Evolutionary conservation across 495 filamentous ascomycete species (phyloP), one percentile per base, ranked within the genome.

Genomic region (Penicillium bialowiezense): DNA sequence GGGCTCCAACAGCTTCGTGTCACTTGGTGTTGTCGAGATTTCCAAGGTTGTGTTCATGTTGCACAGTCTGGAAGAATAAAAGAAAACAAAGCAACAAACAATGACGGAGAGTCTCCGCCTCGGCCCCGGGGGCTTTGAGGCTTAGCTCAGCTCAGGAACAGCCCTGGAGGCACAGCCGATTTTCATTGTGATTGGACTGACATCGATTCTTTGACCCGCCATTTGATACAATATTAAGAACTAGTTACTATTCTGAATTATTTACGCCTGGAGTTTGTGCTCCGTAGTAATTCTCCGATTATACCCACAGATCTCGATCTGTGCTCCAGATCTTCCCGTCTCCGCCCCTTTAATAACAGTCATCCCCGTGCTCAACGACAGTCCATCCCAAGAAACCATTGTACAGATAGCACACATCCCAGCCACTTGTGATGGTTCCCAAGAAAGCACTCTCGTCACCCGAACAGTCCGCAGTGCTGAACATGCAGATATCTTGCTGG

Each of bases 381-480:
- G 29, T 56, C 46, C 45, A 69, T 13, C 46, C 59, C 39, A 17
- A 32, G 45, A 56, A 69, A 13, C 58, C 62, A 31, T 14, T 48
- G 40, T 59, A 67, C 37, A 50, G 40, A 48, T 56, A 61, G 39
- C 66, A 69, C 18, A 69, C 54, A 51, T 60, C 61, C 66, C 66
- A 67, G 2, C 58, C 57, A 47, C 42, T 41, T 26, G 57, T 58
- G 15, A 69, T 56, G 7, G n/a, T 52, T 1, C 33, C 59, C n/a
- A 58, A 26, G 8, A 59, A 17, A 3, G 29, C 19, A 3, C 12
- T 14, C 34, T 37, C 20, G 0, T 41, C 53, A 17, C 37, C 47
- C 0, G 45, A 26, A 33, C 62, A 65, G 32, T 60, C 52, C 18
- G 33, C 32, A 3, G 47, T 42, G 14, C 35, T 36, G 41, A 56